These are phyloP conservation scores for Chloromonas sp. DNA, from an alignment of 163 green algal species.

Conservation along the genomic window DNA sequence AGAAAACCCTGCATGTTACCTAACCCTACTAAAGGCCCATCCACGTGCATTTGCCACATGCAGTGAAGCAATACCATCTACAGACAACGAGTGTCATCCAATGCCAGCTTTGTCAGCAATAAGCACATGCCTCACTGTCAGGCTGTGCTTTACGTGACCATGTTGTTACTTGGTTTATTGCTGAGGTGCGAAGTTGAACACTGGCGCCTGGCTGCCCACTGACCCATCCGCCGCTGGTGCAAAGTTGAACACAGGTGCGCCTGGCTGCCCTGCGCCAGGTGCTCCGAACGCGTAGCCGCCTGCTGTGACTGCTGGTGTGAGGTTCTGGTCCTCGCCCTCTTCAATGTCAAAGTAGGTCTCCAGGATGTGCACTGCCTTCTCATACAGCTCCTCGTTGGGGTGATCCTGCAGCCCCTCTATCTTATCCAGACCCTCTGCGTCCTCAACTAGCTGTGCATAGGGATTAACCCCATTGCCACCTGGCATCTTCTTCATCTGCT, in stretches of 20 bases:
- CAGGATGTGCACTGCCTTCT: constrained; percentile 95
- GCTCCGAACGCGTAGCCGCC: constrained; percentile 32
- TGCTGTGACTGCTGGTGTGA: constrained; percentile 49
- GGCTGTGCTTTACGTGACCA: no score
- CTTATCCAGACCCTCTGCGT: constrained; percentile 96
- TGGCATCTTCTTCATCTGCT: constrained; percentile 53
- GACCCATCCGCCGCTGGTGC: neutral
- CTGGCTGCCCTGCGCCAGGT: neutral
- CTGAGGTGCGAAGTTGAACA: constrained; percentile 27
- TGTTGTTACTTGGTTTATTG: neutral
- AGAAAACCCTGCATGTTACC: no score
- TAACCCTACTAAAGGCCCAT: no score
- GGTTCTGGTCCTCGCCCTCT: constrained; percentile 80
- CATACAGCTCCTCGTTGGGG: constrained; percentile 95
- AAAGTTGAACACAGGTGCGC: constrained; percentile 27
- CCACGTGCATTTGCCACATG: no score
- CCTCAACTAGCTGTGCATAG: constrained; percentile 87
- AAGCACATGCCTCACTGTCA: no score
- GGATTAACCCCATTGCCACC: constrained; percentile 69
- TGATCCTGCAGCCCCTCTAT: constrained; percentile 88
- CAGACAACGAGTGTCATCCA: no score
- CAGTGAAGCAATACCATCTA: no score
- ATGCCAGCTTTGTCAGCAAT: no score
- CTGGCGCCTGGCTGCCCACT: neutral
- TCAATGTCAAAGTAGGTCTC: constrained; percentile 88